Evolutionary conservation across 2,329 filamentous ascomycete species (phyloP), one percentile per base, ranked within the genome.

Genomic region (Cyphellophora attinorum): DNA sequence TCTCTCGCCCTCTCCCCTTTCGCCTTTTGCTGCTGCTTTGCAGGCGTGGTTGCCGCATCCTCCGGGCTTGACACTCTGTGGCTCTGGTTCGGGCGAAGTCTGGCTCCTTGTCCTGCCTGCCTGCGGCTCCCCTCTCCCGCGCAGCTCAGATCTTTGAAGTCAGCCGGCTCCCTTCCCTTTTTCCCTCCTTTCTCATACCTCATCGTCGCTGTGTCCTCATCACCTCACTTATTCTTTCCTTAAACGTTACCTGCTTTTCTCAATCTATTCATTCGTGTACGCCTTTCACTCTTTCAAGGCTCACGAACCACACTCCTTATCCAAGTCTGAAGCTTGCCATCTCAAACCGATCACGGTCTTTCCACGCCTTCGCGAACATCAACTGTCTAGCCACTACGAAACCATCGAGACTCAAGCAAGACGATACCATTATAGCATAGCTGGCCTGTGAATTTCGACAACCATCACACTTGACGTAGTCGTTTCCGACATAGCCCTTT

Each of bases 201-300:
- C 48, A 41, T 39, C 34, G 44, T 44, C 48, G 44, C 39, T 38
- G 35, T 40, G 37, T 33, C 38, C 48, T 50, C 41, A 41, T 42
- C 47, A 48, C 42, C 34, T 44, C 46, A 34, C 38, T 42, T 40
- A 41, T 38, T 52, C 51, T 51, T 45, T 50, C 39, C 45, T 47
- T 48, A 42, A 30, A 46, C 34, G n/a, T n/a, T n/a, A 42, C 39
- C 34, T 47, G 46, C 42, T 42, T 49, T 49, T 42, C 48, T 50
- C 48, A 33, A 25, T 51, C 48, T 46, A 51, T 52, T 48, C 44
- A 52, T 48, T 54, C 51, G 56, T 56, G 59, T 49, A 56, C 48
- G 59, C 59, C 64, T 65, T 65, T 60, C 64, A 67, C 64, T 69
- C 65, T 54, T 68, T 69, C 55, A 66, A 62, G 63, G 62, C 61